Evolutionary conservation across 2,329 filamentous ascomycete genomes (phyloP), one percentile per base, ranked within the genome.

Genomic region (Colletotrichum euphorbiae): DNA sequence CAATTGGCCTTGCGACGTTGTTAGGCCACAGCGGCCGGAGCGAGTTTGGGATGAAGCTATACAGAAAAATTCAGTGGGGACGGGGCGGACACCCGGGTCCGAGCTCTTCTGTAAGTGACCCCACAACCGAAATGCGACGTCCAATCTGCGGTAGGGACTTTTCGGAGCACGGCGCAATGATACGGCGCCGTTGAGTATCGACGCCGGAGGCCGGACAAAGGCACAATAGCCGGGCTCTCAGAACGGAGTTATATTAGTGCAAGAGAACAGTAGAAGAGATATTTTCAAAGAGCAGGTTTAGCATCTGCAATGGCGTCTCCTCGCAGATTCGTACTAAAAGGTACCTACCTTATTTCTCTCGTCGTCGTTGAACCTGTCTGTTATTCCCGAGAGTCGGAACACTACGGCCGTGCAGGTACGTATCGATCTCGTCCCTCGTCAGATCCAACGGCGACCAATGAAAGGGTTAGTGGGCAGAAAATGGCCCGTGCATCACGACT

Each of bases 51-150:
- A 58, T 63, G 69, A 70, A 71, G 69, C 69, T 62, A 68, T 71
- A 67, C 59, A 58, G 61, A 70, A 71, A 71, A 67, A 61, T 70
- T 57, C 56, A 57, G 58, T 67, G 59, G 69, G 31, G 59, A 55
- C 57, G 12, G 13, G 58, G 33, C 28, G 28, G 28, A 28, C 28
- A 43, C 45, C 43, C 31, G 36, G 40, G 15, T 40, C 51, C 51
- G 40, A 38, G 54, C 15, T 36, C 24, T 19, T 31, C 24, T 19
- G 51, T 9, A 54, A 54, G 13, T n/a, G 17, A 21, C 43, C 56
- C 28, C 43, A 38, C 13, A 28, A 33, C n/a, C n/a, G n/a, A n/a
- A n/a, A n/a, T n/a, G n/a, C n/a, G 38, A 40, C 15, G 40, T 52
- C 60, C 51, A 57, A 63, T 54, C 45, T 52, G 19, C 45, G 38